A percentile compares a stretch with the other conserved stretches of the same genome.
Conservation (phyloP, 2,329 filamentous ascomycete genomes). For the Apiospora rasikravindrae region DNA sequence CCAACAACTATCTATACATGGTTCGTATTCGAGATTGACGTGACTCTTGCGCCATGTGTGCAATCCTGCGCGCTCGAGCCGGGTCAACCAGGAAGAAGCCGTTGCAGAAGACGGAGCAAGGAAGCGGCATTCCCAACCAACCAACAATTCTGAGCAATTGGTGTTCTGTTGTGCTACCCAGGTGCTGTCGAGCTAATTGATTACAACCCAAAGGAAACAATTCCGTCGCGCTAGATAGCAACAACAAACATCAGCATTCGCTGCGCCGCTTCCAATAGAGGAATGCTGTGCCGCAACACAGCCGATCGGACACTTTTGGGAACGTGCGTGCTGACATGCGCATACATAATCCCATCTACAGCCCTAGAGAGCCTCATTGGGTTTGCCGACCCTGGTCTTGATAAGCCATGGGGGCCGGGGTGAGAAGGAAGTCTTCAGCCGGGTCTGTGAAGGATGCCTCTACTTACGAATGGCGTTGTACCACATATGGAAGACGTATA, state of each 20-base stretch:
- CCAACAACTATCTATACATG: neutral
- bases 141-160: neutral
- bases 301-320: neutral
- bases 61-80: neutral
- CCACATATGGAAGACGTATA: neutral
- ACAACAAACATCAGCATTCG: neutral
- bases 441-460: neutral
- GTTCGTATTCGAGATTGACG: neutral
- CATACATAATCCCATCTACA: too few relatives aligned
- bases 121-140: neutral
- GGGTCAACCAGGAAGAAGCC: too few relatives aligned
- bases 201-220: neutral
- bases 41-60: neutral
- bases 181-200: neutral
- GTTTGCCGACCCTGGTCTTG: neutral
- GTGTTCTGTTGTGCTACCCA: neutral
- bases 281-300: neutral
- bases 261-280: neutral
- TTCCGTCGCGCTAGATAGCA: neutral
- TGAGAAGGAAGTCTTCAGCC: neutral
- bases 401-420: neutral
- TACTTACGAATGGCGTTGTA: neutral
- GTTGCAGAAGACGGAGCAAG: neutral
- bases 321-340: neutral
- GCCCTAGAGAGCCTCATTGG: too few relatives aligned